A percentile compares a stretch with the other conserved stretches of the same genome.
Evolutionary conservation across 768 basidiomycete genomes (phyloP).

Genomic region (Lentinus tigrinus): DNA sequence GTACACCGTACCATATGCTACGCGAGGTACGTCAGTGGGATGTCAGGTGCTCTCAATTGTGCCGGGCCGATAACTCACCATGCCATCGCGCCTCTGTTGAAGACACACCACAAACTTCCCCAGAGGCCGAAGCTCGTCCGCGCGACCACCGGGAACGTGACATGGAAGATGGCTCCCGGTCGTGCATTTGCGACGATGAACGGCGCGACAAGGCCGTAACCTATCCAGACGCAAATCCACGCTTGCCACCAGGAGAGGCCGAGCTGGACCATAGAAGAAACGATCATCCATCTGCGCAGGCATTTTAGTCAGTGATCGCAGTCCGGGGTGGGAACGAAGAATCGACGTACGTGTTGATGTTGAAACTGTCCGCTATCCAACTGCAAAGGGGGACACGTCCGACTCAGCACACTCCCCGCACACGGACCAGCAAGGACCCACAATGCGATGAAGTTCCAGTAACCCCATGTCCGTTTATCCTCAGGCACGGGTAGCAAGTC

Average conservation of each 20-base stretch:
- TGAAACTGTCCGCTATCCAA: slow-evolving; percentile 83
- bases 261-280: slow-evolving; percentile 68
- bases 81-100: slow-evolving; percentile 72
- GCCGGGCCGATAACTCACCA: slow-evolving; percentile 43
- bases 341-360: slow-evolving; percentile 64
- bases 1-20: slow-evolving; percentile 78
- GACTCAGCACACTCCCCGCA: neutral
- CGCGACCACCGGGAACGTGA: slow-evolving; percentile 74
- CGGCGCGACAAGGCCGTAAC: slow-evolving; percentile 43
- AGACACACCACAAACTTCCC: slow-evolving; percentile 77
- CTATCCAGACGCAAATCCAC: slow-evolving; percentile 76
- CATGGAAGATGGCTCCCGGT: slow-evolving; percentile 73
- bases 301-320: neutral
- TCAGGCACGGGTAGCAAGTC: slow-evolving; percentile 68
- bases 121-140: slow-evolving; percentile 79
- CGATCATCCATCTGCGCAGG: slow-evolving; percentile 68
- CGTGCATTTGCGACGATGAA: slow-evolving; percentile 79
- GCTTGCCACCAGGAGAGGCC: slow-evolving; percentile 85
- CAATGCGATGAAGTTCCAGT: slow-evolving; percentile 67
- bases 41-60: neutral
- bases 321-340: neutral
- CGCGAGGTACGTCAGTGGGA: slow-evolving; percentile 32
- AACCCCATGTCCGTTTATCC: slow-evolving; percentile 64
- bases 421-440: slow-evolving; percentile 29
- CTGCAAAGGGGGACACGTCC: slow-evolving; percentile 34